Conservation (phyloP, 2,329 filamentous ascomycete genomes). For the Fusarium tanahbumbuense region DNA sequence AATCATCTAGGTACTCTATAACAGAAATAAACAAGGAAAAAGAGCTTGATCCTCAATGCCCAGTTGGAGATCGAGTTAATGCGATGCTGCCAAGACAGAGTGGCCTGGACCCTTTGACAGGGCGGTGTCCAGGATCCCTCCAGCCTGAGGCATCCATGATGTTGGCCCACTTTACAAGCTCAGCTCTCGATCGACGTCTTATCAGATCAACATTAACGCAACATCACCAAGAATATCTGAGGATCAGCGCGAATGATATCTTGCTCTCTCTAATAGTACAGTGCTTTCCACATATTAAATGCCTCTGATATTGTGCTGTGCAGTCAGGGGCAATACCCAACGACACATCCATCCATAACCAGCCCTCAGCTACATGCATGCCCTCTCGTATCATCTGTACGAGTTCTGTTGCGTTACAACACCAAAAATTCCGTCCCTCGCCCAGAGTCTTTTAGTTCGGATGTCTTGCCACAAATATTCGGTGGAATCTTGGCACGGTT, state of each 20-base stretch:
- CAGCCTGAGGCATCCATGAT: conserved; percentile 34
- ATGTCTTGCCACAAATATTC: neutral
- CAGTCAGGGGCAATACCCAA: neutral
- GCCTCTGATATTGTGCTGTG: neutral
- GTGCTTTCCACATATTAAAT: neutral
- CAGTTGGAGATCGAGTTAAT: conserved; percentile 14
- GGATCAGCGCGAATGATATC: neutral
- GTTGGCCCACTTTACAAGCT: conserved; percentile 18
- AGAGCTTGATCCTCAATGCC: neutral
- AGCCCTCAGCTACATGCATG: neutral
- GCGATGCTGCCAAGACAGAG: conserved; percentile 25
- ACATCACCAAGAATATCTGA: neutral
- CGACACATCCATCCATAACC: neutral
- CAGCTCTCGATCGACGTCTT: conserved; percentile 3
- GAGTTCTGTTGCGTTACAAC: neutral
- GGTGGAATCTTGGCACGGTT: neutral
- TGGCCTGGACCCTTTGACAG: conserved; percentile 21
- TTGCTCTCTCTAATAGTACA: neutral
- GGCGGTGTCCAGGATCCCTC: conserved; percentile 15
- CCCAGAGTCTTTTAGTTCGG: neutral
- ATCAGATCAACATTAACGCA: conserved; percentile 1
- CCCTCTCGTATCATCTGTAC: neutral
- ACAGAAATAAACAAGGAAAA: conserved; percentile 6
- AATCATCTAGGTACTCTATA: conserved; percentile 6
- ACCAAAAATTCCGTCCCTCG: neutral